These are phyloP conservation scores for Candida parachauliodes DNA, from an alignment of 805 yeast species.

Conservation along the genomic window DNA sequence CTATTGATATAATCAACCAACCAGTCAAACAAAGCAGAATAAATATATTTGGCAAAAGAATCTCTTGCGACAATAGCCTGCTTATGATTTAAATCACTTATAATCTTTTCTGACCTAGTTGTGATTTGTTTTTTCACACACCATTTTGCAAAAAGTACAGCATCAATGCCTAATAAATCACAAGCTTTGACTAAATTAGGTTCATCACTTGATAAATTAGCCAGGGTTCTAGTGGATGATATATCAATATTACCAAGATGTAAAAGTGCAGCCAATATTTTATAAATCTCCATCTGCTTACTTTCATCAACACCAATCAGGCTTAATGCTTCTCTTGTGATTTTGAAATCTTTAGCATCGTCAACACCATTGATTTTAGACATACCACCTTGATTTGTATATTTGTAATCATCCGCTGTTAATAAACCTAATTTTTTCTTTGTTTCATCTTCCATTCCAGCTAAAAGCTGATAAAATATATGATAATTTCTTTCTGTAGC, in stretches of 20 bases:
- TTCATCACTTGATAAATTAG: conserved; percentile 79
- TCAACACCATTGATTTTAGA: conserved; percentile 71
- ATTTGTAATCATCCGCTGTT: conserved; percentile 65
- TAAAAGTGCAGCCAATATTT: conserved; percentile 79
- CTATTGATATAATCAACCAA: conserved; percentile 78
- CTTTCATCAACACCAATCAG: conserved; percentile 69
- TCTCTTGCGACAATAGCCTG: conserved; percentile 92
- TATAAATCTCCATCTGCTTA: conserved; percentile 66
- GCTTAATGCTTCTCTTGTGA: conserved; percentile 70
- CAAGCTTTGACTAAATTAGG: conserved; percentile 80
- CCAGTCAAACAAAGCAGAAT: conserved; percentile 94
- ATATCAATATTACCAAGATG: conserved; percentile 92
- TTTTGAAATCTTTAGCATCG: conserved; percentile 73
- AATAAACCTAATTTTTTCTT: conserved; percentile 59
- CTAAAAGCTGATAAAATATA: conserved; percentile 83
- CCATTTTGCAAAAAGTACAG: conserved; percentile 80
- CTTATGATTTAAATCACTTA: conserved; percentile 72
- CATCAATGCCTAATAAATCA: conserved; percentile 76
- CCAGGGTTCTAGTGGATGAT: conserved; percentile 79
- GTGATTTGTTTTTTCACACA: conserved; percentile 85
- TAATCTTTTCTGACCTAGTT: conserved; percentile 90
- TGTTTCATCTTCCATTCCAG: conserved; percentile 60
- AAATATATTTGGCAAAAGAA: conserved; percentile 93
- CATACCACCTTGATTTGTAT: conserved; percentile 86
- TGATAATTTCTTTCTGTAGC: conserved; percentile 89